A percentile compares a stretch with the other conserved stretches of the same genome.
These are phyloP conservation scores for Paraphoma chrysanthemicola DNA, from an alignment of 2,329 filamentous ascomycete genomes.

Conservation along the genomic window DNA sequence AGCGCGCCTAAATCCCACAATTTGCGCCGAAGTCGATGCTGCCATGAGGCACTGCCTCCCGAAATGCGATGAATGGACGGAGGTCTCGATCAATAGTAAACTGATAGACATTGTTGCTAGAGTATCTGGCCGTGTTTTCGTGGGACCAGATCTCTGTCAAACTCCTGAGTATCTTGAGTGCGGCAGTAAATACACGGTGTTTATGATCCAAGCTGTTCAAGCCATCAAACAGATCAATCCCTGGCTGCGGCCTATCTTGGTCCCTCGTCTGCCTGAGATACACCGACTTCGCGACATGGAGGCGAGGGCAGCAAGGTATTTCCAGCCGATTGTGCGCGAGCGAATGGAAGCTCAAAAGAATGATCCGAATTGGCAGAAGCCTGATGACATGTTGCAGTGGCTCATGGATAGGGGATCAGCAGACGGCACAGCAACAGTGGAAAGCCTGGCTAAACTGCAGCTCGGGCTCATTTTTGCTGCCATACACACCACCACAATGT, in stretches of 20 bases:
- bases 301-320: conserved; percentile 11
- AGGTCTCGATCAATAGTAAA: conserved; percentile 33
- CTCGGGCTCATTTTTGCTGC: conserved; percentile 39
- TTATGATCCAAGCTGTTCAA: conserved; percentile 35
- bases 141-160: conserved; percentile 39
- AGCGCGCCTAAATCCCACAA: conserved; percentile 38
- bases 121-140: conserved; percentile 42
- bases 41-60: conserved; percentile 35
- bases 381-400: conserved; percentile 50
- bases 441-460: conserved; percentile 18
- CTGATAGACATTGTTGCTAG: conserved; percentile 43
- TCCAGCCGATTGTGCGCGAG: conserved; percentile 35
- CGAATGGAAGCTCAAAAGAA: conserved; percentile 29
- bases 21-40: conserved; percentile 39
- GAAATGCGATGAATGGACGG: conserved; percentile 41
- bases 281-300: conserved; percentile 26
- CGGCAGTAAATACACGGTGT: conserved; percentile 39
- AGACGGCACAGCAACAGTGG: conserved; percentile 10
- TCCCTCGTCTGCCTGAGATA: conserved; percentile 33
- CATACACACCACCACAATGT: conserved; percentile 40
- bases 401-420: conserved; percentile 33
- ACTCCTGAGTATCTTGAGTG: conserved; percentile 39
- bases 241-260: conserved; percentile 32
- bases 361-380: conserved; percentile 39
- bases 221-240: conserved; percentile 37